phyloP scores from a whole-genome alignment of 441 rosid genomes.

The Pelargonium myrrhifolium region DNA sequence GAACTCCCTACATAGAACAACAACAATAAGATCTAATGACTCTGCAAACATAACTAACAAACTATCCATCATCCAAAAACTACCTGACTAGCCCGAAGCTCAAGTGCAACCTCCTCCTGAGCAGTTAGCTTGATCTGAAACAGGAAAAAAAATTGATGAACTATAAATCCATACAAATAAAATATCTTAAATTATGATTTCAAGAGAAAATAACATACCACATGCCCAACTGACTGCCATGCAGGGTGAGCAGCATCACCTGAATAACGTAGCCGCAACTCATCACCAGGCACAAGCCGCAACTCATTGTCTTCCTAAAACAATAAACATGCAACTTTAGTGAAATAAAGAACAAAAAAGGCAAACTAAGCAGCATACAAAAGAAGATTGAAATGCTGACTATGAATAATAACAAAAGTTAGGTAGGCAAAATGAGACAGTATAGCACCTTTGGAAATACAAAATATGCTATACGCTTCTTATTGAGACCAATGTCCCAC shows the following conservation, averaged over 20 bases:
- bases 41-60: background rate
- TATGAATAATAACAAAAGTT: background rate
- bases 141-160: background rate
- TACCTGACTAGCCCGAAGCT: slow-evolving; percentile 97
- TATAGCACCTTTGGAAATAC: slow-evolving; percentile 84
- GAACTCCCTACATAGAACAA: slow-evolving; percentile 64
- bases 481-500: slow-evolving; percentile 98
- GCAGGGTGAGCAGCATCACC: slow-evolving; percentile 98
- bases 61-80: slow-evolving; percentile 18
- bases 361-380: slow-evolving; percentile 1
- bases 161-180: background rate
- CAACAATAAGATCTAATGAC: slow-evolving; percentile 12
- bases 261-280: slow-evolving; percentile 83
- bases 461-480: slow-evolving; percentile 91
- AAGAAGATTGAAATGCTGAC: background rate
- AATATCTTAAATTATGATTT: slow-evolving; percentile 12
- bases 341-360: slow-evolving; percentile 1
- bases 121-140: slow-evolving; percentile 91
- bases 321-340: slow-evolving; percentile 22
- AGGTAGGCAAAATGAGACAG: slow-evolving; percentile 1
- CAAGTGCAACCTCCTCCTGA: slow-evolving; percentile 97
- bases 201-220: slow-evolving; percentile 48
- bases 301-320: slow-evolving; percentile 92
- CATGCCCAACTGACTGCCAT: slow-evolving; percentile 99
- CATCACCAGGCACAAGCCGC: slow-evolving; percentile 97